Conservation (phyloP, 139 green algal species). For the Picochlorum sp. region DNA sequence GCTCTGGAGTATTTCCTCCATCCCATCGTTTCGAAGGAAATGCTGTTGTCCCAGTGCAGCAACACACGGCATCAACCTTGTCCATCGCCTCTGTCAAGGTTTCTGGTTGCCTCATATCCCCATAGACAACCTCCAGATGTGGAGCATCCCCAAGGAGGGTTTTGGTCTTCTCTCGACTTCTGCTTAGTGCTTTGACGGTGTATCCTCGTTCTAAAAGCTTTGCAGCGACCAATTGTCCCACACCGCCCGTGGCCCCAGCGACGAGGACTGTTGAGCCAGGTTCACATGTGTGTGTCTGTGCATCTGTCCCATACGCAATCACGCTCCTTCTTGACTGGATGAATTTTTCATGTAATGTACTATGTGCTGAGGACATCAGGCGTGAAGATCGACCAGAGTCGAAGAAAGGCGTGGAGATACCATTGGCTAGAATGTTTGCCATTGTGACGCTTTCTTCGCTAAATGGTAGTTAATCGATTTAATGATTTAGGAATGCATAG, state of each 20-base stretch:
- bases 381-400: too few relatives aligned
- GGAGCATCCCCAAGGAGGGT: conserved; percentile 42
- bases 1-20: conserved; percentile 70
- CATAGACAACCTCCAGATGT: conserved; percentile 21
- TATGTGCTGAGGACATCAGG: too few relatives aligned
- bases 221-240: conserved; percentile 72
- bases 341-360: too few relatives aligned
- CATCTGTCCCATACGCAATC: not conserved
- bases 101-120: conserved; percentile 26
- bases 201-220: conserved; percentile 80
- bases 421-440: too few relatives aligned
- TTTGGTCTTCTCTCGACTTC: conserved; percentile 42
- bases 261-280: conserved; percentile 54
- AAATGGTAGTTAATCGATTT: too few relatives aligned
- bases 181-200: conserved; percentile 47
- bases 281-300: conserved; percentile 12
- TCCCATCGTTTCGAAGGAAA: conserved; percentile 73
- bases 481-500: too few relatives aligned
- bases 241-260: conserved; percentile 66
- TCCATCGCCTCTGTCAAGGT: conserved; percentile 12
- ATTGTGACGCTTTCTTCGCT: too few relatives aligned
- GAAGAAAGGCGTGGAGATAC: too few relatives aligned
- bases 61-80: conserved; percentile 53
- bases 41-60: conserved; percentile 76
- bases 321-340: not conserved